Base-by-base conservation (phyloP, 177 flowering plant genomes). In the Vitis hybrid region DNA sequence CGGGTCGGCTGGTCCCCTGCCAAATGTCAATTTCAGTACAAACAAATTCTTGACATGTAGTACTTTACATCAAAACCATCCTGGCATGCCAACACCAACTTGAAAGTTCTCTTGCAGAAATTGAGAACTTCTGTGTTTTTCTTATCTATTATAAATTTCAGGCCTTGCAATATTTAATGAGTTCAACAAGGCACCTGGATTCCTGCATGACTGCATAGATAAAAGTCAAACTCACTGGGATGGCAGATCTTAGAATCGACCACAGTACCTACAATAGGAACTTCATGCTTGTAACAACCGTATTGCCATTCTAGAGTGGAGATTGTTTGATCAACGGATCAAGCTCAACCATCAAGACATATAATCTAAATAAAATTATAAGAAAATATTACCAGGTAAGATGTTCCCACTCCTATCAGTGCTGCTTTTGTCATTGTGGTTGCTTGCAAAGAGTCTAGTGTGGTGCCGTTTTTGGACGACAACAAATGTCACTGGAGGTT, bases 1-100 rank as follows among this genome's bases (percentile, higher is more conserved):
- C 97, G 1, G 98, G 98, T 16, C 97, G 70, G 59, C 98, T 91
- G 5, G 98, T 93, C 1, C 98, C 98, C 98, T 92, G 78, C 33
- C 49, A 58, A 33, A 68, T 64, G 20, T 39, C 55, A 57, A 20
- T 51, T 64, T 63, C 31, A 50, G 55, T 1, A 18, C 52, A 45
- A 62, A 63, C 10, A 64, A 6, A 55, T 5, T 29, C 16, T 57
- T 56, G 15, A 51, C 29, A 52, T 11, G 19, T 16, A 51, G 2
- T 13, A 3, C 22, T 10, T 39, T 10, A 33, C n/a, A 7, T 14
- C 39, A 7, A 51, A 51, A 52, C 50, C 14, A n/a, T 9, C 51
- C 50, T 45, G 5, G 5, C 2, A 15, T 7, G 2, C 33, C 31
- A 52, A 51, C 12, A 20, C 14, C 29, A 22, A 60, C 39, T 26